Evolutionary conservation across 2,329 filamentous ascomycete genomes (phyloP), one percentile per base, ranked within the genome.

Genomic region (Beauveria australis): DNA sequence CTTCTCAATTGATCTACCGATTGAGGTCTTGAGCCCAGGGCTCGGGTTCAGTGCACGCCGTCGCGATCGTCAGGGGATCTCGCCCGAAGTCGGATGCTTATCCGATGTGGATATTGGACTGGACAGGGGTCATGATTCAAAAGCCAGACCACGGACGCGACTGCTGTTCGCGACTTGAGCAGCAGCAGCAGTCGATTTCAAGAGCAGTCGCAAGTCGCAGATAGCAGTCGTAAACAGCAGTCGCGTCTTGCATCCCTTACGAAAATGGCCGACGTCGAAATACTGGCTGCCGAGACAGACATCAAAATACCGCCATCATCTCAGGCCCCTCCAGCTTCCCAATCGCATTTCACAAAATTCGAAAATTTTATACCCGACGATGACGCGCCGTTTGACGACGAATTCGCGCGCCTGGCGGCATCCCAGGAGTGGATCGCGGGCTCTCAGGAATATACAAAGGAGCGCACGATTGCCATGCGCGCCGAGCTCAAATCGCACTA

Each of bases 341-440:
- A 72, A 63, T 71, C 69, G 26, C 69, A 72, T 64, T 73, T 73
- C 22, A 62, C 65, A 51, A 67, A 67, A 28, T 73, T 69, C 52
- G 57, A 65, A 37, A 60, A 68, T 63, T 72, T 73, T 62, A 65
- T 60, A 2, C 68, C 70, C 49, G 56, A 71, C 62, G 64, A 67
- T 19, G 60, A 51, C 49, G 68, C 70, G 18, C 63, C 68, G 0
- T 73, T 73, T 40, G 68, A 72, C 48, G 8, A 70, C 26, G 68
- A 73, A 53, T 73, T 72, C 49, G 59, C 63, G 8, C 68, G 71
- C 46, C 68, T 72, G 53, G 69, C 70, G 3, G 69, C 67, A 2
- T 72, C 71, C 4, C 70, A 72, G 58, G 24, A 67, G 28, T 71
- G 68, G 69, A 53, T 66, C 37, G 66, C 66, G 19, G 68, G 70